A percentile compares a stretch with the other conserved stretches of the same genome.
Conservation (phyloP, 1,284 basidiomycete genomes). For the Pseudozyma thailandica region DNA sequence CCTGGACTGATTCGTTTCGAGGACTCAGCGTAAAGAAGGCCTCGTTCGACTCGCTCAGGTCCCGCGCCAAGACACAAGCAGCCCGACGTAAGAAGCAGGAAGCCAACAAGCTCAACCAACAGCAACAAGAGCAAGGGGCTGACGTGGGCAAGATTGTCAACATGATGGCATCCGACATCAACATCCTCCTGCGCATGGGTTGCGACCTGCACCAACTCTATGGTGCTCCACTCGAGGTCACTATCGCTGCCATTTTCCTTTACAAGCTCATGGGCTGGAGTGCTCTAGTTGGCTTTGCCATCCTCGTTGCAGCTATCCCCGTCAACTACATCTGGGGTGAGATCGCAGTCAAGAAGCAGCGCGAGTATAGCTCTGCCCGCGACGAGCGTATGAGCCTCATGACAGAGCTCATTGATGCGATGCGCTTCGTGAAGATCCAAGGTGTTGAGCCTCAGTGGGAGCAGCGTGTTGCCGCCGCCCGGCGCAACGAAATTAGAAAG, state of each 20-base stretch:
- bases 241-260: slow-evolving; percentile 72
- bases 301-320: slow-evolving; percentile 80
- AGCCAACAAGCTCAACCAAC: slow-evolving; percentile 16
- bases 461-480: slow-evolving; percentile 47
- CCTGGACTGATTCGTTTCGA: slow-evolving; percentile 13
- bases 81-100: slow-evolving; percentile 4
- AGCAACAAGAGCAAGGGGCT: slow-evolving; percentile 57
- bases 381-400: slow-evolving; percentile 87
- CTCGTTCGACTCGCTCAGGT: slow-evolving; percentile 27
- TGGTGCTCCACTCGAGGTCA: slow-evolving; percentile 81
- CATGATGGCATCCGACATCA: slow-evolving; percentile 70
- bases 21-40: slow-evolving; percentile 14
- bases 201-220: slow-evolving; percentile 73
- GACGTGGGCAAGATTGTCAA: slow-evolving; percentile 71
- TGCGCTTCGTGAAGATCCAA: slow-evolving; percentile 80
- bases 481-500: slow-evolving; percentile 62
- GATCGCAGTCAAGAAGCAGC: slow-evolving; percentile 79
- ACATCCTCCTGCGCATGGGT: slow-evolving; percentile 63
- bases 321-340: slow-evolving; percentile 76
- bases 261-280: slow-evolving; percentile 81
- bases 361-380: slow-evolving; percentile 76
- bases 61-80: slow-evolving; percentile 3
- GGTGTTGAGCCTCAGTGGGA: slow-evolving; percentile 54
- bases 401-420: slow-evolving; percentile 78
- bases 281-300: slow-evolving; percentile 84